Base-by-base conservation (phyloP, 2,329 filamentous ascomycete genomes). In the Colletotrichum tabaci region DNA sequence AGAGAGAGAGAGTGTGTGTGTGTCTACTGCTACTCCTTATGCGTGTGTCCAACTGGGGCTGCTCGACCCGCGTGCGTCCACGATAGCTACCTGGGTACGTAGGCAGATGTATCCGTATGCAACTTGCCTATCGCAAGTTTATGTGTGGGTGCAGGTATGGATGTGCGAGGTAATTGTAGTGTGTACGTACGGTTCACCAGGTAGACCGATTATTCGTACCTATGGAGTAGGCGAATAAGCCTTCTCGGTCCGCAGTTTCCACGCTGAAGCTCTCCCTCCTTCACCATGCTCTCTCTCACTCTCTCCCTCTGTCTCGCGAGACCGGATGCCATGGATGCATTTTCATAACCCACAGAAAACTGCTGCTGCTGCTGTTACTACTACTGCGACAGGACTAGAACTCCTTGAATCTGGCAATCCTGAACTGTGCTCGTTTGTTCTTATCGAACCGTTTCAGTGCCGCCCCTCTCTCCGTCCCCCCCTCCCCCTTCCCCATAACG, bases 361-460 rank as follows among this genome's bases (percentile, higher is more conserved):
- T 56, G 30, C 30, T 21, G 16, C 30, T 30, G 30, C 30, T 13
- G n/a, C 47, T 67, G 67, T 57, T 52, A 44, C 30, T 40, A n/a
- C 63, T 68, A 15, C 64, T 60, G 68, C 58, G 58, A 53, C 64
- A 52, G 38, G 35, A 52, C 8, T 18, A 10, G 46, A 71, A 55
- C 18, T 42, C 55, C 68, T 58, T 63, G 63, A 50, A 67, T 63
- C 67, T 56, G 49, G 67, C 56, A 30, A 61, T 67, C 46, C 58
- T 63, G 21, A 60, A 44, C 40, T 70, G 30, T 66, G 42, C 67
- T 71, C 50, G 66, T 71, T 66, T 72, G 61, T 58, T 67, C 68
- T 73, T 72, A 73, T 73, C 68, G 72, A 72, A 52, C 68, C 40
- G 68, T 72, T 73, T 68, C 68, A 73, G 67, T 67, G 50, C 66